Evolutionary conservation across 2,329 filamentous ascomycete species (phyloP), one percentile per base, ranked within the genome.

Genomic region (Aschersonia sp.): DNA sequence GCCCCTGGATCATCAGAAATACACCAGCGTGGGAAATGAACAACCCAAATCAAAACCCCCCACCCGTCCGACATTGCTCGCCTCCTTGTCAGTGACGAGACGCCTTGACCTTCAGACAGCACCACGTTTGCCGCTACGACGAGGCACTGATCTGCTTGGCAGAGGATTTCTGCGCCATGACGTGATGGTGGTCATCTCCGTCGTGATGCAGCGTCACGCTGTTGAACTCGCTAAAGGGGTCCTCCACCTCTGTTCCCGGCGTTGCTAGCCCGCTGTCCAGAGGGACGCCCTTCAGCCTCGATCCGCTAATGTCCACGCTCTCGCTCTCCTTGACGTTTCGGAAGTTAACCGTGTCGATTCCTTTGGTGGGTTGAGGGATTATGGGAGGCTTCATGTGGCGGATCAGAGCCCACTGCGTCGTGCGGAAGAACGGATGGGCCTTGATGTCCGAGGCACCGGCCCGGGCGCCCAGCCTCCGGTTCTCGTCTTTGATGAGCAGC

Each of bases 171-270:
- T 38, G 32, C 32, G 32, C 7, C 32, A 12, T 53, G 51, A 30
- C 56, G 47, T 67, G 61, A 44, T 54, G 54, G 49, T 80, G 71
- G 45, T 89, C 85, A 56, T 96, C 91, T 12, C 89, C 92, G 49
- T 97, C 92, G 61, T 98, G 92, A 65, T 97, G 91, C 52, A 98
- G 72, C 46, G 92, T 98, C 42, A 98, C 89, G 61, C 88, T 94
- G 72, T 97, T 98, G 68, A 98, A 98, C 65, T 97, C 92, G 65
- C 96, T 87, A 61, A 98, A 98, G 2, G 92, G 92, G 73, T 98
- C 92, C 3, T 78, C 73, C 40, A 83, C 62, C 61, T 96, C 91
- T 40, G 75, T 85, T 43, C 85, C 86, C 1, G 91, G 91, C 3
- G 91, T 97, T 2, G 84, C 79, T 47, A 94, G 72, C 1, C 86